Base-by-base conservation (phyloP, 768 basidiomycete species). In the Leccinum arenicola region DNA sequence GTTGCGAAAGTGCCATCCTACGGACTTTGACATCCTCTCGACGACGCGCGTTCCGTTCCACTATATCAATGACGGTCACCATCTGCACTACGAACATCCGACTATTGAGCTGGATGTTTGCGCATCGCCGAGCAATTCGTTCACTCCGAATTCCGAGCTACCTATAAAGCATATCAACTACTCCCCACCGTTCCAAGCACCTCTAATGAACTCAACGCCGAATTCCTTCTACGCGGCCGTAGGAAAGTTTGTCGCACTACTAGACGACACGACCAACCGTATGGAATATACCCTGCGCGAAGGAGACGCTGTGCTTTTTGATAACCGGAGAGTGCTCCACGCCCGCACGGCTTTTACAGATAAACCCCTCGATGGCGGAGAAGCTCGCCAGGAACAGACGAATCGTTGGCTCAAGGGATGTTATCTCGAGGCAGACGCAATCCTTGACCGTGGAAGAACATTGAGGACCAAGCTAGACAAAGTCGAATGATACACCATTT, bases 131-230 rank as follows among this genome's bases (percentile, higher is more conserved):
- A 17, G 59, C 48, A 33, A 55, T 3, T 27, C 51, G 21, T 40
- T 56, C 4, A 49, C 60, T 4, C 59, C 56, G 1, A 7, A 6
- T 38, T 17, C 36, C 3, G 60, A 57, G 33, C 68, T 66, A 9
- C 57, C 67, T 9, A 80, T 96, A 64, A 73, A 76, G 48, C 81
- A 88, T 60, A 82, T 98, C 67, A 98, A 95, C 74, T 98, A 96
- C 73, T 89, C 91, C 1, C 96, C 96, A 0, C 95, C 95, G 0
- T 98, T 98, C 81, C 94, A 96, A 75, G 94, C 89, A 0, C 88
- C 92, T 0, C 77, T 94, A 68, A 81, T 19, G 68, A 74, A 7
- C 33, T 65, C 66, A 2, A 86, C 87, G 4, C 82, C 86, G 1
- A 60, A 69, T 6, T 72, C 72, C 33, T 88, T 92, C 65, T 90